Conservation (phyloP, 495 filamentous ascomycete species). For the Lophiotrema nucula region DNA sequence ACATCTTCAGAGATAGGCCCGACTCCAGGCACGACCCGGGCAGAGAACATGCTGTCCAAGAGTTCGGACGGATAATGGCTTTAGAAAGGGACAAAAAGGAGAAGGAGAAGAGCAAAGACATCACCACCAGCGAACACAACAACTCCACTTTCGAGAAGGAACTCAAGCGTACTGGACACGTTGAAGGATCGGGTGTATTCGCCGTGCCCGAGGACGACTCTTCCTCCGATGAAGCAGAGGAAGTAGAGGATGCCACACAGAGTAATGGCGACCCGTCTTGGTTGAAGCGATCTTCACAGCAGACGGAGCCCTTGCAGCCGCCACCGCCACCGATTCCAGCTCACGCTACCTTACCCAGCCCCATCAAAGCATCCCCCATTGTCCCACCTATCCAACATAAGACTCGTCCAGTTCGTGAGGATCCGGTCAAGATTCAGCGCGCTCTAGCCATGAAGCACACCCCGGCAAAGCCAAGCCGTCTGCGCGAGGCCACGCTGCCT, state of each 20-base stretch:
- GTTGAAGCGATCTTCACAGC: neutral
- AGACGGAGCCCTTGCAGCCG: neutral
- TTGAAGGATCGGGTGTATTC: constrained; percentile 10
- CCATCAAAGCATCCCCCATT: neutral
- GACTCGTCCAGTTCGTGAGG: neutral
- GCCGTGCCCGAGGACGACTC: constrained; percentile 11
- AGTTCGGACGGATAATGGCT: no score
- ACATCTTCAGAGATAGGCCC: neutral
- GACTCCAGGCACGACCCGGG: neutral
- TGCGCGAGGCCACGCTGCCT: constrained; percentile 14
- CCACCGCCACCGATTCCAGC: constrained; percentile 10
- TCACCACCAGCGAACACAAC: no score
- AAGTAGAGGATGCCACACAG: neutral
- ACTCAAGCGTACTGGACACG: constrained; percentile 16
- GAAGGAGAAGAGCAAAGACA: neutral
- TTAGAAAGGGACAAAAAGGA: no score
- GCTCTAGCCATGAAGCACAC: constrained; percentile 16
- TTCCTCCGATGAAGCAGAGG: neutral
- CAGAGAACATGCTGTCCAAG: no score
- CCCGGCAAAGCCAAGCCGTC: constrained; percentile 15
- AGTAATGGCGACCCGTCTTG: neutral
- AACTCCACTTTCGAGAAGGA: constrained; percentile 8
- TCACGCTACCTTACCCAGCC: constrained; percentile 14
- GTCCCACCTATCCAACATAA: neutral
- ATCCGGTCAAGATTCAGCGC: constrained; percentile 12